Evolutionary conservation across 176 grass and related monocot species (phyloP).

Genomic region (Triticum dicoccoides): DNA sequence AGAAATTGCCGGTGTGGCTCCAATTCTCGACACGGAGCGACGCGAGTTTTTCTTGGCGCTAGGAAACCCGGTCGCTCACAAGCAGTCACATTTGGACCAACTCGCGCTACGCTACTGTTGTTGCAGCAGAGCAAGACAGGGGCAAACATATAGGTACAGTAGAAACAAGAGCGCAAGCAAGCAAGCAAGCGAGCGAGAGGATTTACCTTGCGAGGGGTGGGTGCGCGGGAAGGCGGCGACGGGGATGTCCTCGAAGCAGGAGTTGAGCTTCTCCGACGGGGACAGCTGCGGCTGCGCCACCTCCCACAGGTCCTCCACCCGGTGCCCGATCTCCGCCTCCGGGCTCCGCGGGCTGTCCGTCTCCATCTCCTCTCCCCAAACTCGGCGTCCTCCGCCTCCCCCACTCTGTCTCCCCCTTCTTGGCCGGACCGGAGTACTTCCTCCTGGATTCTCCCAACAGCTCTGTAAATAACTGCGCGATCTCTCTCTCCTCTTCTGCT

Average conservation of each 20-base stretch:
- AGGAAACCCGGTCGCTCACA: neutral
- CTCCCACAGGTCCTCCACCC: conserved; percentile 93
- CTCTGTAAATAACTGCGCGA: neutral
- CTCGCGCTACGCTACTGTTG: neutral
- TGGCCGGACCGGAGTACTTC: no score
- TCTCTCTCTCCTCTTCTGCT: neutral
- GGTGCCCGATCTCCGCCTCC: conserved; percentile 89
- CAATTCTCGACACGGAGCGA: neutral
- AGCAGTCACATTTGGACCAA: neutral
- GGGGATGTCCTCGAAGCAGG: conserved; percentile 82
- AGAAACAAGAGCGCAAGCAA: neutral
- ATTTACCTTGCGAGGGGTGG: conserved; percentile 54
- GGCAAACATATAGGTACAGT: neutral
- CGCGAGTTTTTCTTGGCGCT: neutral
- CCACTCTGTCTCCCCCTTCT: neutral
- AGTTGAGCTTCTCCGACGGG: conserved; percentile 95
- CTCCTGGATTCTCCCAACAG: neutral
- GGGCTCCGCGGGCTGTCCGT: conserved; percentile 83
- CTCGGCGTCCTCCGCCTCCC: neutral
- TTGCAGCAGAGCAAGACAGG: neutral
- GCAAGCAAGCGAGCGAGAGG: neutral
- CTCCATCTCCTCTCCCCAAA: neutral
- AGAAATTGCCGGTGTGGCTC: neutral
- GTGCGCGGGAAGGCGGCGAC: conserved; percentile 70
- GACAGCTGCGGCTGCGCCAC: conserved; percentile 85